Base-by-base conservation (phyloP, 2,329 filamentous ascomycete species). In the Aspergillus calidoustus region DNA sequence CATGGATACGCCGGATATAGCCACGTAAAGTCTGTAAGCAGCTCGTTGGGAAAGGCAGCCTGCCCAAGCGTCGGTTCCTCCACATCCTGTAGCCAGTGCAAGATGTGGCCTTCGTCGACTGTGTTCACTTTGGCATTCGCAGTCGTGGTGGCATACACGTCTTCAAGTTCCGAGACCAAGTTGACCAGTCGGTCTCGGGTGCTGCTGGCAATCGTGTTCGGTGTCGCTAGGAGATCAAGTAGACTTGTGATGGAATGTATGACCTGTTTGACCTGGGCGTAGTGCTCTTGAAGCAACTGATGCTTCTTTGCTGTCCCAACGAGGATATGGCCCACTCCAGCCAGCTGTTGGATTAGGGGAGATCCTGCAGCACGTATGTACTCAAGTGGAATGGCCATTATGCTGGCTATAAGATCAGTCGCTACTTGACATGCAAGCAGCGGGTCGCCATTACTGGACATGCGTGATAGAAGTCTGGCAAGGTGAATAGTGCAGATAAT, bases 401-500 rank as follows among this genome's bases (percentile, higher is more conserved):
- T 55, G 22, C 44, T 44, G 17, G 43, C 19, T 7, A 55, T 55
- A 3, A 55, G 43, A 9, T 55, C 34, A 43, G 25, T 25, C 19
- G 53, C 53, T 8, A 44, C 44, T 11, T 43, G 15, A 30, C 53
- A 55, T 9, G 53, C 53, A 2, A 46, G 22, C 28, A 30, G 41
- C 46, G 46, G 46, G 23, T 52, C 3, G 17, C 22, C 28, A n/a
- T 52, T 11, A 13, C 28, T n/a, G n/a, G 28, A 34, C n/a, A 52
- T 34, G 30, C 28, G 38, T 3, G 49, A 34, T 4, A 52, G 28
- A 4, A 52, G 30, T 28, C 54, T 30, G 25, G 47, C 54, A 4
- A 52, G 49, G 9, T 57, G 46, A 13, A 57, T 57, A 3, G 54
- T 57, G 54, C 54, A 57, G 22, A 57, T 50, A 2, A 57, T 57